Evolutionary conservation across 202 grass and related monocot genomes (phyloP).

Genomic region (Cymbopogon flexuosus): DNA sequence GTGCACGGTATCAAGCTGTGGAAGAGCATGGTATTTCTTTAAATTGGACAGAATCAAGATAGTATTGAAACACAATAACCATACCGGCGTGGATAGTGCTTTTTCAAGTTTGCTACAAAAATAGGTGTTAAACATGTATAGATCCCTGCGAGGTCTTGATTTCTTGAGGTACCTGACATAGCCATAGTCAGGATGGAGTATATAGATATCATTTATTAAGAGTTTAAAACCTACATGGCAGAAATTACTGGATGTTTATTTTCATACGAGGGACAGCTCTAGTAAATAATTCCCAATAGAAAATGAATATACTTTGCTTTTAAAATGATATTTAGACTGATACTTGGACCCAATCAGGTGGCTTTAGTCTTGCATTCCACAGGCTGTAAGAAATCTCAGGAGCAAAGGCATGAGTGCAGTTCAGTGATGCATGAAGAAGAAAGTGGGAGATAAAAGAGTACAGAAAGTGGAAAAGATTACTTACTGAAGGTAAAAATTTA

Average conservation of each 20-base stretch:
- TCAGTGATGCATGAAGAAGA: not conserved
- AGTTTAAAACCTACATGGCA: not conserved
- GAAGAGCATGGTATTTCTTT: not conserved
- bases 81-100: constrained; percentile 55
- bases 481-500: constrained; percentile 92
- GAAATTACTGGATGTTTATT: constrained; percentile 5
- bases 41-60: not conserved
- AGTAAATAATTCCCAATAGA: constrained; percentile 17
- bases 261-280: not conserved
- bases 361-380: not conserved
- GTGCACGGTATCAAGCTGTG: not conserved
- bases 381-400: not conserved
- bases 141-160: constrained; percentile 30
- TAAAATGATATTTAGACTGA: not conserved
- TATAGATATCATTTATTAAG: constrained; percentile 15
- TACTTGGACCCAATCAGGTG: not conserved
- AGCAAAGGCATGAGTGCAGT: not conserved
- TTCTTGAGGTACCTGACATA: constrained; percentile 69
- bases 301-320: constrained; percentile 5
- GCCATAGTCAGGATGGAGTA: constrained; percentile 31
- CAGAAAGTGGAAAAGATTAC: constrained; percentile 24
- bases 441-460: not conserved
- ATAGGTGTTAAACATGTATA: constrained; percentile 88
- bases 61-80: constrained; percentile 27
- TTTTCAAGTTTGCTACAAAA: constrained; percentile 87